Conservation (phyloP, 2,329 filamentous ascomycete species). For the Bisporella sp. region DNA sequence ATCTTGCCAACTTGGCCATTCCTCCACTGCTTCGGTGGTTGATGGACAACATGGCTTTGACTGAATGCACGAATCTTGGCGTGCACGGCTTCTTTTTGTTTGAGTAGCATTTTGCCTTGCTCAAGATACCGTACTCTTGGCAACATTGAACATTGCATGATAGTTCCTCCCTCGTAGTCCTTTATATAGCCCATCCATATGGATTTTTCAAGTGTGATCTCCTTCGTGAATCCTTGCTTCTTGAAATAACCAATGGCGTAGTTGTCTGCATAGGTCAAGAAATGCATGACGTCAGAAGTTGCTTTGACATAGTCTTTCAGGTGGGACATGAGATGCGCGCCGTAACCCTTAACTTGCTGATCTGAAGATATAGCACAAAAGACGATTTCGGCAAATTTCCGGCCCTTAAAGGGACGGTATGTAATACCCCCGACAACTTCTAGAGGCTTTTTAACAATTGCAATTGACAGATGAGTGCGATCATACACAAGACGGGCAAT, state of each 20-base stretch:
- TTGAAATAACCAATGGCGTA: slow-evolving; percentile 99
- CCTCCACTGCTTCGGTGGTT: slow-evolving; percentile 80
- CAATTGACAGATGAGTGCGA: slow-evolving; percentile 90
- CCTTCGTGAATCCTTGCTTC: slow-evolving; percentile 98
- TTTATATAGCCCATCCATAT: slow-evolving; percentile 99
- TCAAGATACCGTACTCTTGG: slow-evolving; percentile 93
- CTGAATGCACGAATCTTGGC: slow-evolving; percentile 92
- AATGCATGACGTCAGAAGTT: slow-evolving; percentile 95
- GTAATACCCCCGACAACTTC: slow-evolving; percentile 97
- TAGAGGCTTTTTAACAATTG: slow-evolving; percentile 92
- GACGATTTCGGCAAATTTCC: slow-evolving; percentile 94
- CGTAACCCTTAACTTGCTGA: slow-evolving; percentile 98
- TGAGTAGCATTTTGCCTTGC: slow-evolving; percentile 84
- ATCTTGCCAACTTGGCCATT: slow-evolving; percentile 63
- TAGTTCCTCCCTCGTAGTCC: slow-evolving; percentile 96
- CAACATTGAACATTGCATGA: slow-evolving; percentile 99
- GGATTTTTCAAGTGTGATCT: slow-evolving; percentile 83
- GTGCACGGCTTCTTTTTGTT: slow-evolving; percentile 92
- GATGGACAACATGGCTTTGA: slow-evolving; percentile 80
- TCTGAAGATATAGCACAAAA: slow-evolving; percentile 97
- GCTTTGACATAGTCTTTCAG: slow-evolving; percentile 98
- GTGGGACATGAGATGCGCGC: slow-evolving; percentile 95
- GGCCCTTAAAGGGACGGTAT: slow-evolving; percentile 86
- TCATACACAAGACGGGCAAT: slow-evolving; percentile 97
- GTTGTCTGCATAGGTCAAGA: slow-evolving; percentile 97